phyloP scores from a whole-genome alignment of 768 basidiomycete genomes.

The Tephrocybe sp. region DNA sequence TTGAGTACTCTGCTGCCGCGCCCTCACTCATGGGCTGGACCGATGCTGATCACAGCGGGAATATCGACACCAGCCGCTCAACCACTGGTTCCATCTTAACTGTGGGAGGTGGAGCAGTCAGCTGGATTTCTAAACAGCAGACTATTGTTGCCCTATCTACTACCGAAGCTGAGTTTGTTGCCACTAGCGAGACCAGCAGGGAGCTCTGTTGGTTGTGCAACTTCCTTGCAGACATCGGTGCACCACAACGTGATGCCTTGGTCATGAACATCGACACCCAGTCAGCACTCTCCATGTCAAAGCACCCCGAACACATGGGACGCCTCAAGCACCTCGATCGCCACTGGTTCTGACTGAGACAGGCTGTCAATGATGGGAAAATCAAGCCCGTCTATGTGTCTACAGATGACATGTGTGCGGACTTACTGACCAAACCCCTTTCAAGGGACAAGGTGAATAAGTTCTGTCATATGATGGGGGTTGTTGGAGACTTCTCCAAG shows the following conservation, averaged over 20 bases:
- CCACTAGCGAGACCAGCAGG: slow-evolving; percentile 27
- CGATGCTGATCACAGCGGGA: slow-evolving; percentile 31
- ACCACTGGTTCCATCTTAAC: slow-evolving; percentile 29
- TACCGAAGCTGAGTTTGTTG: slow-evolving; percentile 36
- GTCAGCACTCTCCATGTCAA: slow-evolving; percentile 27
- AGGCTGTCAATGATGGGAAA: not conserved
- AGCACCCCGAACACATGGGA: slow-evolving; percentile 28
- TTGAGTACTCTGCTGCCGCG: slow-evolving; percentile 7
- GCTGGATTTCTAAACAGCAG: not conserved
- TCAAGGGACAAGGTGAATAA: not conserved
- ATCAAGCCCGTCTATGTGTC: not conserved
- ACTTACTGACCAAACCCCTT: not conserved
- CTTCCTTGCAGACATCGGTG: slow-evolving; percentile 24
- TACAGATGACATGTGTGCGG: not conserved
- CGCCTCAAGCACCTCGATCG: slow-evolving; percentile 6
- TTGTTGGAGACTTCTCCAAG: not conserved
- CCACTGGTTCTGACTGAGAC: not conserved
- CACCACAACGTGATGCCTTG: slow-evolving; percentile 1
- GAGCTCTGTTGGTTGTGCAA: slow-evolving; percentile 28
- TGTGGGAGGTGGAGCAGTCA: slow-evolving; percentile 19
- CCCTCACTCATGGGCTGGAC: slow-evolving; percentile 20
- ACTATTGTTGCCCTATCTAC: slow-evolving; percentile 32
- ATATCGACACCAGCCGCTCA: slow-evolving; percentile 26
- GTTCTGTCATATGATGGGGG: not conserved
- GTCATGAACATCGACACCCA: slow-evolving; percentile 26